These are phyloP conservation scores for Oryza glaberrima DNA, from an alignment of 176 grass and related monocot genomes.

Conservation along the genomic window DNA sequence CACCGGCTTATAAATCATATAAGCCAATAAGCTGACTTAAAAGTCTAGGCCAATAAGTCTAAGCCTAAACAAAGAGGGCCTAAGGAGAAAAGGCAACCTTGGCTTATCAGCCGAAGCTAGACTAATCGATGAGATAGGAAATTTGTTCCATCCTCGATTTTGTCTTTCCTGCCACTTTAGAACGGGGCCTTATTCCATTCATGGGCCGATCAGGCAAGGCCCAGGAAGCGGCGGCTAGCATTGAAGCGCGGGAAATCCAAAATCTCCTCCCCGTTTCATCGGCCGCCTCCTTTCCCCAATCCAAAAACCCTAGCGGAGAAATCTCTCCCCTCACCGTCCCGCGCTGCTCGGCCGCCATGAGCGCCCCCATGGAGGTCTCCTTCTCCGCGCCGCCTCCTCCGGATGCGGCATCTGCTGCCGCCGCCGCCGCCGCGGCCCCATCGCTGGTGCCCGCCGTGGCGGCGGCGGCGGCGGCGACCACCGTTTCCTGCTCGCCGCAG, in stretches of 20 bases:
- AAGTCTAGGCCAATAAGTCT: too few relatives aligned
- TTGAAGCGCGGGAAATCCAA: constrained; percentile 2
- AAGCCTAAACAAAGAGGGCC: too few relatives aligned
- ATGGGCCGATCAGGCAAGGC: background rate
- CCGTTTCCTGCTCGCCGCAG: constrained; percentile 46
- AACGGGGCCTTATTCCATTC: too few relatives aligned
- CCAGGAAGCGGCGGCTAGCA: background rate
- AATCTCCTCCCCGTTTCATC: background rate
- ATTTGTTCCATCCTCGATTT: too few relatives aligned
- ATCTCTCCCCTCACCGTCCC: background rate
- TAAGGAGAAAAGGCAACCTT: too few relatives aligned
- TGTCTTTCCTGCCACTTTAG: too few relatives aligned
- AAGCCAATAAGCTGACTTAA: too few relatives aligned
- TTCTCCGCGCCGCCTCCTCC: constrained; percentile 41
- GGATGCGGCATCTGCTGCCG: background rate
- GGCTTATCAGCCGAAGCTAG: too few relatives aligned
- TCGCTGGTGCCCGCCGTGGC: background rate
- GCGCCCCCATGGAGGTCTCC: constrained; percentile 83
- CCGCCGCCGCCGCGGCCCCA: background rate
- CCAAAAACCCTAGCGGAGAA: constrained; percentile 43
- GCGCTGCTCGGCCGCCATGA: constrained; percentile 55
- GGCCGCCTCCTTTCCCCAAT: background rate
- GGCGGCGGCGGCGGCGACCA: background rate
- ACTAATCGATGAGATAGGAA: too few relatives aligned
- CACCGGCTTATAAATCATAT: too few relatives aligned